Conservation (phyloP, 495 filamentous ascomycete genomes). For the Haplographium delicatum region DNA sequence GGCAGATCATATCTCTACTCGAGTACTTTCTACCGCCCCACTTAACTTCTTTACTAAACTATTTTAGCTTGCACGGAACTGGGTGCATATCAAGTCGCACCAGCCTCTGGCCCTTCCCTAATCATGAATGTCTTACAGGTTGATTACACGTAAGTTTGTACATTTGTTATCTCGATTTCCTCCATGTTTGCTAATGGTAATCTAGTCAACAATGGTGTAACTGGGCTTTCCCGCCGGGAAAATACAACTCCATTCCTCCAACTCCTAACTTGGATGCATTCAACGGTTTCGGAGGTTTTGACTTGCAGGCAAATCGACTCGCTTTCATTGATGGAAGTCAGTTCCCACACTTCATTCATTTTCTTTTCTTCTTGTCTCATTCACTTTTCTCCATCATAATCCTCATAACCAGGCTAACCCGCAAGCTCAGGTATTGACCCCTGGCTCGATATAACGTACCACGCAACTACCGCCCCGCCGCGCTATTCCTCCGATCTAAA, state of each 20-base stretch:
- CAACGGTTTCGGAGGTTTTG: constrained; percentile 39
- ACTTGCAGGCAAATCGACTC: constrained; percentile 38
- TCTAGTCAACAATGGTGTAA: constrained; percentile 45
- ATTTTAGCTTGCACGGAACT: constrained; percentile 37
- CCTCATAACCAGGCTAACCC: no score
- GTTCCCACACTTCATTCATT: no score
- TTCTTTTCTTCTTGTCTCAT: no score
- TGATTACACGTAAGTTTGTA: constrained; percentile 43
- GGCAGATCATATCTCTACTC: constrained; percentile 41
- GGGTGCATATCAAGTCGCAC: constrained; percentile 43
- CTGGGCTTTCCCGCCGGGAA: constrained; percentile 42
- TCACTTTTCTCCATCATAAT: no score
- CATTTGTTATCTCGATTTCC: no score
- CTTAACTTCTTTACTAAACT: no score
- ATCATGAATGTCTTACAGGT: constrained; percentile 39
- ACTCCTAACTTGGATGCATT: constrained; percentile 33
- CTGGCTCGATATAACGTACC: constrained; percentile 43
- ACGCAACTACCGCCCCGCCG: constrained; percentile 34
- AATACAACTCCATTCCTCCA: constrained; percentile 37
- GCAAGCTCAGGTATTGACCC: constrained; percentile 36
- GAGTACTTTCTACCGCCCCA: no score
- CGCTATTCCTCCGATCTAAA: constrained; percentile 30
- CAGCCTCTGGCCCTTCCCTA: constrained; percentile 33
- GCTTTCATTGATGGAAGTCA: constrained; percentile 49
- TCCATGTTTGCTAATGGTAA: no score